Evolutionary conservation across 2,329 filamentous ascomycete genomes (phyloP).

Genomic region (Coniochaeta ligniaria): DNA sequence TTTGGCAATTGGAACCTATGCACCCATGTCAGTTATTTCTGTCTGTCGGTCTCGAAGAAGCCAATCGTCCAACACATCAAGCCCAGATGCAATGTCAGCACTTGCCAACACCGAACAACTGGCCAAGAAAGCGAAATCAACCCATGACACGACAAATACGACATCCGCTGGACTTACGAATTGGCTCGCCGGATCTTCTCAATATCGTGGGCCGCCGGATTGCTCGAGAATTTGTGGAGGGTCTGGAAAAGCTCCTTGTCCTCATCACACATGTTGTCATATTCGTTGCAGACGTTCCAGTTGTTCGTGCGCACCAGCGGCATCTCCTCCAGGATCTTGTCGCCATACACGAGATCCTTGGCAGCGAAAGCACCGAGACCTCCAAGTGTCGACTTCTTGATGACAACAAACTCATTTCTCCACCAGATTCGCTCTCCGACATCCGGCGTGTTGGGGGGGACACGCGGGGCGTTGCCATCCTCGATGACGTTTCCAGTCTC

Average conservation of each 20-base stretch:
- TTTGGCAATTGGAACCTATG: slow-evolving; percentile 15
- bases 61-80: not conserved
- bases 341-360: slow-evolving; percentile 25
- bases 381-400: slow-evolving; percentile 31
- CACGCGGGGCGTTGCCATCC: not conserved
- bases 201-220: slow-evolving; percentile 14
- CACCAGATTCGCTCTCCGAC: not conserved
- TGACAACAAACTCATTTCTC: slow-evolving; percentile 26
- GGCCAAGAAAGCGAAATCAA: not conserved
- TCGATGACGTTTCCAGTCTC: not conserved
- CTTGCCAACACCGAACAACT: not conserved
- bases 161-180: slow-evolving; percentile 26
- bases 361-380: slow-evolving; percentile 42
- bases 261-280: slow-evolving; percentile 23
- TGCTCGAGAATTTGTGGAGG: slow-evolving; percentile 22
- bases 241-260: slow-evolving; percentile 25
- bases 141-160: not conserved
- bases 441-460: not conserved
- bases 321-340: slow-evolving; percentile 36
- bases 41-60: not conserved
- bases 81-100: not conserved
- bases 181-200: slow-evolving; percentile 38
- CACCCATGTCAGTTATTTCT: not conserved
- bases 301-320: slow-evolving; percentile 29
- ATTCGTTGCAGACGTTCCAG: slow-evolving; percentile 20